These are phyloP conservation scores for Bathelium albidoporum DNA, from an alignment of 495 filamentous ascomycete genomes.

Conservation along the genomic window DNA sequence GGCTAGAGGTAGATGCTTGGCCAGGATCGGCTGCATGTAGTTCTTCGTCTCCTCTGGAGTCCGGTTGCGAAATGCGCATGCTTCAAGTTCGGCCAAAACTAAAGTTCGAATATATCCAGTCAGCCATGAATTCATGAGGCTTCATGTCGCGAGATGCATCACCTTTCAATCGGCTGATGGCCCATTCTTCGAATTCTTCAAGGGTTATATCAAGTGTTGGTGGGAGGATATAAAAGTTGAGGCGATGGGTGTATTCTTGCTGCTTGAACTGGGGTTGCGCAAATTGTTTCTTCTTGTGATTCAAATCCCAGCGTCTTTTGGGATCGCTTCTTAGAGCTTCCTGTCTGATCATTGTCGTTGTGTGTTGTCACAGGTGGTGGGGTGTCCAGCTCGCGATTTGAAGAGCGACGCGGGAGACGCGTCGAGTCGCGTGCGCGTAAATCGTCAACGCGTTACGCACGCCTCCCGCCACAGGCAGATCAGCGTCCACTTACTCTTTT, in stretches of 20 bases:
- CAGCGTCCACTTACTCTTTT: too few species aligned
- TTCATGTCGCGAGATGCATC: slow-evolving; percentile 3
- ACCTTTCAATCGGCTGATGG: slow-evolving; percentile 84
- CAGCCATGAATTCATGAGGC: not conserved
- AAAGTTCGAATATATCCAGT: not conserved
- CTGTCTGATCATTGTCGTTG: slow-evolving; percentile 51
- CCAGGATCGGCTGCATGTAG: slow-evolving; percentile 69
- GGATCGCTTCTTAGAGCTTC: slow-evolving; percentile 53
- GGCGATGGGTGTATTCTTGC: slow-evolving; percentile 66
- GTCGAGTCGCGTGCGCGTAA: not conserved
- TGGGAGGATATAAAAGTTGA: slow-evolving; percentile 85
- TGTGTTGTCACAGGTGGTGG: not conserved
- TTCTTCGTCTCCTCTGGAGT: slow-evolving; percentile 61
- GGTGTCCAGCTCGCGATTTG: not conserved
- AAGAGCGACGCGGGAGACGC: not conserved
- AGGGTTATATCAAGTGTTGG: slow-evolving; percentile 92
- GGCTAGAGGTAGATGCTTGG: slow-evolving; percentile 77
- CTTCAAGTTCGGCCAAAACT: slow-evolving; percentile 94
- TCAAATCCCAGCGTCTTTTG: slow-evolving; percentile 63
- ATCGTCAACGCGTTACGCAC: not conserved
- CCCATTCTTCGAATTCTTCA: slow-evolving; percentile 98
- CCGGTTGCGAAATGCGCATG: slow-evolving; percentile 90
- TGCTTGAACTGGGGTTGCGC: slow-evolving; percentile 59
- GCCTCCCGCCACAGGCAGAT: too few species aligned
- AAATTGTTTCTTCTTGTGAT: slow-evolving; percentile 81